Evolutionary conservation across 2,329 filamentous ascomycete genomes (phyloP), one percentile per base, ranked within the genome.

Genomic region (Pseudopithomyces maydicus): DNA sequence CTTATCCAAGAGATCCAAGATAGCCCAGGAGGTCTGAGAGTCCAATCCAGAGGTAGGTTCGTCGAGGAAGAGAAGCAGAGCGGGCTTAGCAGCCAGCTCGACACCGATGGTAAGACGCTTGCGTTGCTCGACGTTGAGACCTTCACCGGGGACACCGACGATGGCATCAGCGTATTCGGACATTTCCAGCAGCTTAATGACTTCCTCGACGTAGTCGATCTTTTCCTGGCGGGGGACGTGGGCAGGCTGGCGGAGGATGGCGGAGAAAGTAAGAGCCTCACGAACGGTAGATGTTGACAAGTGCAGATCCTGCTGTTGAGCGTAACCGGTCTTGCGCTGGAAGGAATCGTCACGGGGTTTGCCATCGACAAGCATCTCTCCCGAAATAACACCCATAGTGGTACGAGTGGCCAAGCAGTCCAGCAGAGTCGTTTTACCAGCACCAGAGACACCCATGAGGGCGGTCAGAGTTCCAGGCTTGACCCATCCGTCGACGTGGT

Each of bases 41-140:
- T 97, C 94, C 19, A 97, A 86, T 81, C 94, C 94, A 26, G 92
- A 97, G 3, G 93, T 97, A 14, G 94, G 94, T 77, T 98, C 94
- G 68, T 98, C 94, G 38, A 97, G 86, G 80, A 97, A 97, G 45
- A 97, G 86, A 59, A 97, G 83, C 51, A 97, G 82, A 39, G 91
- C 88, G 6, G 94, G 94, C 79, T 95, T 97, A 6, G 94, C 94
- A 41, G 92, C 93, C 22, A 98, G 84, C 74, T 98, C 94, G n/a
- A 98, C 93, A 77, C 92, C 94, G 61, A 98, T 97, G 0, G 93
- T 97, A 6, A 97, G 83, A 68, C 92, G 90, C 73, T 88, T 88
- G 17, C 86, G 81, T 72, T 88, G 86, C 71, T 88, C 86, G 44
- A 85, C 82, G 52, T 85, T 85, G 39, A 85, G 77, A 77, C 91